Conservation (phyloP, 1,284 basidiomycete genomes). For the Austroboletus rostrupii region DNA sequence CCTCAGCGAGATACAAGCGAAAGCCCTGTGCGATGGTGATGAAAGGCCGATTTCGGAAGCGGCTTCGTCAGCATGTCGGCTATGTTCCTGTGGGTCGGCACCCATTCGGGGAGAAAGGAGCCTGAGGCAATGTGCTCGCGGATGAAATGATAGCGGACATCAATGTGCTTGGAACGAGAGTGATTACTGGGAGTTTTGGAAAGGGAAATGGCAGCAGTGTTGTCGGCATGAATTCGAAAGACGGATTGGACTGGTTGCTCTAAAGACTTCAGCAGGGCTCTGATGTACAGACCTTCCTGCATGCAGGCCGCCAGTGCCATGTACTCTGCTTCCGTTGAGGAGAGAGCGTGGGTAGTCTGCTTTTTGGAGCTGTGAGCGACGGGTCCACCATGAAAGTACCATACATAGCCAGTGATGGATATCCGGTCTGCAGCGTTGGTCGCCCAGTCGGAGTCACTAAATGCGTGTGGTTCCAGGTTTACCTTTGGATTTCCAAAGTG, state of each 20-base stretch:
- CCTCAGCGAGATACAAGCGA: neutral
- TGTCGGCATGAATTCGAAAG: neutral
- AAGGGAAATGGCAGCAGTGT: neutral
- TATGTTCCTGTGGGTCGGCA: neutral
- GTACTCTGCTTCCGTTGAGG: neutral
- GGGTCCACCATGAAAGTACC: neutral
- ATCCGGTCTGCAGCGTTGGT: neutral
- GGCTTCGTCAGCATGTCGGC: neutral
- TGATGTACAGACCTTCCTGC: neutral
- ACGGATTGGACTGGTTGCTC: neutral
- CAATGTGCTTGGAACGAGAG: neutral
- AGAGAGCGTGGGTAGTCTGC: neutral
- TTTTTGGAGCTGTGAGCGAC: neutral
- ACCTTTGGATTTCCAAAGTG: neutral
- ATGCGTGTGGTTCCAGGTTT: neutral
- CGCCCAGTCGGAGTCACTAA: neutral
- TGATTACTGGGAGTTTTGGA: neutral
- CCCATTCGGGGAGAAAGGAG: neutral
- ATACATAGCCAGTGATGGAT: neutral
- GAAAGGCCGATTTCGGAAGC: neutral
- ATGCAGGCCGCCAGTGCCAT: neutral
- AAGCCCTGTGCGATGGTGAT: neutral
- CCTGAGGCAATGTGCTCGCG: neutral
- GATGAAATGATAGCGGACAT: neutral
- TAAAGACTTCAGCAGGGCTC: neutral